These are phyloP conservation scores for Amaranthus cruentus DNA, from an alignment of 148 eudicot species.

Conservation along the genomic window DNA sequence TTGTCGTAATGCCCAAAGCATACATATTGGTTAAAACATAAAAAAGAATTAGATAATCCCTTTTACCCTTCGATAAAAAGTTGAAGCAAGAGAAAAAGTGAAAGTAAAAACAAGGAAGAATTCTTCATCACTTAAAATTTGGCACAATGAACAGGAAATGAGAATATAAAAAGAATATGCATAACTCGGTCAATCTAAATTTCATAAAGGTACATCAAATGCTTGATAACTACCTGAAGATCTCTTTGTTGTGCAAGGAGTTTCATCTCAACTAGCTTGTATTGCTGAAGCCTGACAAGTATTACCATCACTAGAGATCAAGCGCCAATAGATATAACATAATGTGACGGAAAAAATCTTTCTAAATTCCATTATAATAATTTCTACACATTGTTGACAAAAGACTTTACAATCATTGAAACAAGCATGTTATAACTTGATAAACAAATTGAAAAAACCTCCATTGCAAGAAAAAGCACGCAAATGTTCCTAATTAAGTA, in stretches of 20 bases:
- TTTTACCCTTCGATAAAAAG: too few species aligned
- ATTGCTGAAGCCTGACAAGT: constrained; percentile 71
- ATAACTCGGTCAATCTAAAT: too few species aligned
- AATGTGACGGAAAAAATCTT: not conserved
- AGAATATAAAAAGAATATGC: too few species aligned
- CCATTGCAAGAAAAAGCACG: not conserved
- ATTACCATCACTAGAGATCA: not conserved
- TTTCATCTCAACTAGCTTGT: constrained; percentile 73
- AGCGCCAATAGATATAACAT: not conserved
- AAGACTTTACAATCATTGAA: not conserved
- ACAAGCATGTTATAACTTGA: not conserved
- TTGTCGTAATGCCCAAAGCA: too few species aligned
- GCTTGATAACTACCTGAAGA: constrained; percentile 51
- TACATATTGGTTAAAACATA: too few species aligned
- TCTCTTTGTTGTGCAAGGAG: constrained; percentile 90
- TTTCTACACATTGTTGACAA: not conserved
- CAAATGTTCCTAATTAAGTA: not conserved
- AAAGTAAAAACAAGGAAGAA: too few species aligned
- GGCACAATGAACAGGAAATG: too few species aligned
- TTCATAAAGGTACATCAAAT: too few species aligned
- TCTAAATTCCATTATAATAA: not conserved
- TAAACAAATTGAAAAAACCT: constrained; percentile 1
- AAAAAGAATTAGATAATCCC: too few species aligned
- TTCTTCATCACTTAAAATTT: too few species aligned
- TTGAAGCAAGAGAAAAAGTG: too few species aligned